Evolutionary conservation across 1,284 basidiomycete genomes (phyloP), one percentile per base, ranked within the genome.

Genomic region (Mycosarcoma maydis): DNA sequence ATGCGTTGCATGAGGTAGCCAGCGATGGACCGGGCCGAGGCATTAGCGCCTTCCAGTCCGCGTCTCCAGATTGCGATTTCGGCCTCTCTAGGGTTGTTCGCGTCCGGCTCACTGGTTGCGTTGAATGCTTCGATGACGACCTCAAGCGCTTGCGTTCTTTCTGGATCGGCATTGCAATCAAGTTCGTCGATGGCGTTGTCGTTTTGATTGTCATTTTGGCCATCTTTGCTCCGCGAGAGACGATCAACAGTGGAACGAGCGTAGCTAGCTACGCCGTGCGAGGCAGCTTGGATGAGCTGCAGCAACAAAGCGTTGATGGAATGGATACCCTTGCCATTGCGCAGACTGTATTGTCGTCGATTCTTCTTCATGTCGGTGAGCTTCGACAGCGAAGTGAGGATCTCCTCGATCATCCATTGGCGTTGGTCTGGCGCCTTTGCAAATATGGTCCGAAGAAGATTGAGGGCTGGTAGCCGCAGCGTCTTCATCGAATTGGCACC

Each of bases 391-490:
- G 92, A 93, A 4, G 88, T 87, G 17, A 98, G 82, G 27, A 98
- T 93, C 82, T 98, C 95, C 80, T 97, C 94, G 19, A 98, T 90
- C 66, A 98, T 95, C 93, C 94, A 97, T 1, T 89, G 88, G 1
- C 95, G 85, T 82, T 98, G 95, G 33, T 90, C 88, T 58, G 91
- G 88, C 71, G 96, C 89, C 64, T 89, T 90, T 7, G 92, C 91
- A 77, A 97, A 98, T 26, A 95, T 89, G 89, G 92, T 75, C 8
- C 60, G 68, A 64, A 97, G 88, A 57, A 95, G 85, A 2, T 88
- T 87, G 36, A 97, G 83, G 0, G 91, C 90, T 72, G 94, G 90
- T 46, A 92, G 83, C 44, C 92, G 85, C 58, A 98, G 80, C 3
- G 88, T 89, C 68, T 90, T 87, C 88, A 95, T 90, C 7, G 85